These are phyloP conservation scores for Clavaria fumosa DNA, from an alignment of 768 basidiomycete species.

Conservation along the genomic window DNA sequence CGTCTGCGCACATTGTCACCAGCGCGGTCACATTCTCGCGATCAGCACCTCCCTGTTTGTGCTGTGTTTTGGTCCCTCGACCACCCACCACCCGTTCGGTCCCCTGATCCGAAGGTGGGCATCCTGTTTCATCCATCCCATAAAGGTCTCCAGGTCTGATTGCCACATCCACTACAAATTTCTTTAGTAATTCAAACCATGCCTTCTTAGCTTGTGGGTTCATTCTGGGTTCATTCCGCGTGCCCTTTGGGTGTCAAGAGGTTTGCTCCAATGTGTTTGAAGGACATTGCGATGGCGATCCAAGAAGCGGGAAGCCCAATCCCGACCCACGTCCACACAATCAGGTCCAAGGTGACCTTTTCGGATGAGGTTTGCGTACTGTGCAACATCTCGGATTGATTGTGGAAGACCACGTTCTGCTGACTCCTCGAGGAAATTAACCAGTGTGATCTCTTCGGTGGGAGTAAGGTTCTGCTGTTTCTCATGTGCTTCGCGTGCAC, in stretches of 20 bases:
- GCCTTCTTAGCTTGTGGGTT: constrained; percentile 13
- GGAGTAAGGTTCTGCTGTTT: not conserved
- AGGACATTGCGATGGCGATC: constrained; percentile 15
- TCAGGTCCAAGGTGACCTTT: constrained; percentile 7
- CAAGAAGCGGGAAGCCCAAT: constrained; percentile 18
- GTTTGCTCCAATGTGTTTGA: constrained; percentile 20
- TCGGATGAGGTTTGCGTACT: constrained; percentile 18
- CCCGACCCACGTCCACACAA: constrained; percentile 12
- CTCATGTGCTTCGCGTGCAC: not conserved
- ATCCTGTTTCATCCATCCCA: constrained; percentile 25
- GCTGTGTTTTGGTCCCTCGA: constrained; percentile 16
- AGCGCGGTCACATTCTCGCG: constrained; percentile 22
- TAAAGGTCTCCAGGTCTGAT: constrained; percentile 17
- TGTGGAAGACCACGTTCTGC: not conserved
- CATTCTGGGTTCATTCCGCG: constrained; percentile 16
- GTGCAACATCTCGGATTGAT: too few relatives aligned
- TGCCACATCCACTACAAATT: constrained; percentile 11
- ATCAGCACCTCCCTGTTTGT: constrained; percentile 18
- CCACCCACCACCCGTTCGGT: constrained; percentile 18
- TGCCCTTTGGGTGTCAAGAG: constrained; percentile 19
- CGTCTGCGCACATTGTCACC: constrained; percentile 27
- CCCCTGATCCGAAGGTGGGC: constrained; percentile 15
- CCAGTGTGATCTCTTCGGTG: not conserved
- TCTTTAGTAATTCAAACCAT: constrained; percentile 21
- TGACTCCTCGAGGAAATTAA: not conserved